Base-by-base conservation (phyloP, 352 stramenopile species). In the Globisporangium carolinianum region DNA sequence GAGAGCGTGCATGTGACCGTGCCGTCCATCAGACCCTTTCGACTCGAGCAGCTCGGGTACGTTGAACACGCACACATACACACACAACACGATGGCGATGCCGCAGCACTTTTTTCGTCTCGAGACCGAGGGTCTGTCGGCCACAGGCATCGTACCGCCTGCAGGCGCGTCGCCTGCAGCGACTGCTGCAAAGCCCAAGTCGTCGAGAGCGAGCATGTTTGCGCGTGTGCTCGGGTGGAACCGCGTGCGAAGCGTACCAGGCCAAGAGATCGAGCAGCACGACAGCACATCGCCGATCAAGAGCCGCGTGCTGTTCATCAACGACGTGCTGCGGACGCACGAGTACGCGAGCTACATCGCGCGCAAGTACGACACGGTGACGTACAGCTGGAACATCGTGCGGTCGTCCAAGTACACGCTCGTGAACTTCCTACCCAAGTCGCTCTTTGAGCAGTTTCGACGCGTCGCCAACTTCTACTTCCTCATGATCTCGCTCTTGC, bases 401-500 rank as follows among this genome's bases (percentile, higher is more conserved):
- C 65, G 74, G 24, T 97, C 92, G 36, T 93, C 85, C 73, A 98
- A 97, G 75, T 99, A 98, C 73, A 97, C 94, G 11, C 10, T 95
- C 3, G 54, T 97, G 36, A 98, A 89, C 41, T 99, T 99, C 63
- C 61, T 99, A 38, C 95, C 96, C 47, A 88, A 98, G 79, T 95
- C 92, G 47, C 84, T 98, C 51, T 87, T 95, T 39, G 91, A 98
- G 63, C 96, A 98, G 74, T 98, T 98, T 72, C 87, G 94, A 38
- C 83, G 92, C 41, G 86, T 98, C 61, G 95, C 91, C 7, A 99
- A 99, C 63, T 88, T 98, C 58, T 98, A 98, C 73, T 99, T 99
- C 60, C 72, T 98, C 24, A 76, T 97, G 64, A 97, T 99, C 49
- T 97, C 93, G 7, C 62, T 96, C 35, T 80, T 99, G 42, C 97